Conservation (phyloP, 352 stramenopile species). For the Globisporangium rhizosaccharum region DNA sequence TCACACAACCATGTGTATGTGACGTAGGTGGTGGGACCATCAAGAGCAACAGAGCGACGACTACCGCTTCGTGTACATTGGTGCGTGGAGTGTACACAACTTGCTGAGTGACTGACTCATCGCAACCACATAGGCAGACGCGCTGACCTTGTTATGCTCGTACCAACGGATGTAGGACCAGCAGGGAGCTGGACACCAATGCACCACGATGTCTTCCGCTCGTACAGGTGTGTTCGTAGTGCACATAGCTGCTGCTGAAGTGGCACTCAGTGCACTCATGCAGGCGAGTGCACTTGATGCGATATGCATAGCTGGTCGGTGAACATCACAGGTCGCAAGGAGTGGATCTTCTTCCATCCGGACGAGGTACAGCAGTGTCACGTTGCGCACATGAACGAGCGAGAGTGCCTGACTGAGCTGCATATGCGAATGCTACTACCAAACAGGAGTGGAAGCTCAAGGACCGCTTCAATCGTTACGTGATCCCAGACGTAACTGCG, state of each 20-base stretch:
- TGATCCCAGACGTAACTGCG: constrained; percentile 45
- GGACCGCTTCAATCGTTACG: constrained; percentile 53
- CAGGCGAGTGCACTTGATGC: not conserved
- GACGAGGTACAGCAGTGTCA: constrained; percentile 39
- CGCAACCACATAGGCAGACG: not conserved
- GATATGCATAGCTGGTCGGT: constrained; percentile 86
- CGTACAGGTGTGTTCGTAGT: constrained; percentile 76
- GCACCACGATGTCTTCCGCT: constrained; percentile 96
- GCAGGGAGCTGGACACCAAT: constrained; percentile 85
- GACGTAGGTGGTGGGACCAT: constrained; percentile 69
- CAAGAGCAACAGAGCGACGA: constrained; percentile 67
- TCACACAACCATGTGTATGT: not conserved
- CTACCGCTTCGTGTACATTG: constrained; percentile 97
- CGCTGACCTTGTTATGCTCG: not conserved
- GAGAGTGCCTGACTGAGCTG: not conserved
- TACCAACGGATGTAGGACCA: constrained; percentile 43
- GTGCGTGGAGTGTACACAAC: constrained; percentile 12
- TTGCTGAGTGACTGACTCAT: not conserved
- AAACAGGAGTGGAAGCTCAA: constrained; percentile 62
- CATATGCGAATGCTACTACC: not conserved
- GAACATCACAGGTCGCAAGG: constrained; percentile 94
- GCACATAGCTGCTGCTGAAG: not conserved
- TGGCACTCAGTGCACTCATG: not conserved
- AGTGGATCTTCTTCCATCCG: constrained; percentile 89
- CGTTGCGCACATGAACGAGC: no score